Evolutionary conservation across 257 asterid genomes (phyloP).

Genomic region (Leptodermis oblonga): DNA sequence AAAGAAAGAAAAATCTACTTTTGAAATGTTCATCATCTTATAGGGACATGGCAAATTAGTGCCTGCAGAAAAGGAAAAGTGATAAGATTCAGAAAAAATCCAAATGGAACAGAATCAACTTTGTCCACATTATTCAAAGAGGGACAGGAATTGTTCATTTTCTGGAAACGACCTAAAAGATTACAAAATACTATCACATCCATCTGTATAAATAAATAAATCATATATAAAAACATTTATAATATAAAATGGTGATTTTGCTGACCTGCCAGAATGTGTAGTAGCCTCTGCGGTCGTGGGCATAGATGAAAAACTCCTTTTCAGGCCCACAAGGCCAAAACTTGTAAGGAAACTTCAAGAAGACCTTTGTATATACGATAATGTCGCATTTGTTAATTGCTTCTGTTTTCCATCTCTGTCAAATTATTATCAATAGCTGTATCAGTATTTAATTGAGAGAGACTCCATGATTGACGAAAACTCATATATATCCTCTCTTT

Average conservation of each 20-base stretch:
- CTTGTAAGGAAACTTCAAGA: slow-evolving; percentile 67
- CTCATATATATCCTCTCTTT: slow-evolving; percentile 15
- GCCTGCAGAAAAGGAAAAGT: too few relatives aligned
- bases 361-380: slow-evolving; percentile 85
- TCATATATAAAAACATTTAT: background rate
- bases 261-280: slow-evolving; percentile 96
- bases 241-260: background rate
- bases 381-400: slow-evolving; percentile 68
- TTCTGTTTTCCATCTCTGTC: slow-evolving; percentile 92
- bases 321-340: slow-evolving; percentile 93
- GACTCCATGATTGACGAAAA: slow-evolving; percentile 15
- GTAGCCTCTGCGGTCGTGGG: slow-evolving; percentile 88
- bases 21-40: too few relatives aligned
- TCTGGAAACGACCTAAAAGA: background rate
- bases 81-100: slow-evolving; percentile 5
- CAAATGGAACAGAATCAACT: background rate
- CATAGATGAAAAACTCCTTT: slow-evolving; percentile 86
- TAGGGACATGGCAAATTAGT: background rate
- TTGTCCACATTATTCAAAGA: background rate
- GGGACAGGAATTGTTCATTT: slow-evolving; percentile 1
- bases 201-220: background rate
- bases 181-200: background rate
- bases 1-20: background rate
- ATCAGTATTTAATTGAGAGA: slow-evolving; percentile 22
- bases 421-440: slow-evolving; percentile 15